phyloP scores from a whole-genome alignment of 2,329 filamentous ascomycete genomes.

The Xylaria sp. region DNA sequence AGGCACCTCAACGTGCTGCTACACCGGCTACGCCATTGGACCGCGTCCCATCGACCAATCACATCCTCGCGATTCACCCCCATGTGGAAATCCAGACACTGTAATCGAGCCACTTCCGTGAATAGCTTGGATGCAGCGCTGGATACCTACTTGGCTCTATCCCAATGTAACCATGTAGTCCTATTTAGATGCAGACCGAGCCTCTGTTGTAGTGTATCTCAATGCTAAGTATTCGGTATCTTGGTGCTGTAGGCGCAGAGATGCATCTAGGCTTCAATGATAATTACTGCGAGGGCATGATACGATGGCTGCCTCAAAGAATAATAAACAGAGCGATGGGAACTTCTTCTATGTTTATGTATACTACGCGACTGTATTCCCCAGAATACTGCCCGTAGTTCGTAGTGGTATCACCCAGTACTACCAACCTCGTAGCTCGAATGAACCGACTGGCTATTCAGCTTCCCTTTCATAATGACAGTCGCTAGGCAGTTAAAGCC shows the following conservation, averaged over 20 bases:
- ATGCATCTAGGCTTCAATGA: not conserved
- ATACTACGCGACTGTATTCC: not conserved
- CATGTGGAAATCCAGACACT: conserved; percentile 18
- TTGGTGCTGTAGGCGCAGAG: not conserved
- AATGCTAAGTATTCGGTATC: not conserved
- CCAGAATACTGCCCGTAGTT: not conserved
- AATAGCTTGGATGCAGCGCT: conserved; percentile 12
- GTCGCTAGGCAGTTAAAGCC: not conserved
- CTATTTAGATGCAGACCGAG: conserved; percentile 21
- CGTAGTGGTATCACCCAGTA: not conserved
- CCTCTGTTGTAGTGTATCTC: conserved; percentile 4
- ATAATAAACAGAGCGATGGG: not conserved
- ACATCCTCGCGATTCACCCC: conserved; percentile 19
- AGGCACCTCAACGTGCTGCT: conserved; percentile 47
- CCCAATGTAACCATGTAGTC: conserved; percentile 19
- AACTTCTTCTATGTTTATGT: too few relatives aligned
- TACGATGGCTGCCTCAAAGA: not conserved
- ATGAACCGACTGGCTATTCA: not conserved
- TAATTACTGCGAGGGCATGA: not conserved
- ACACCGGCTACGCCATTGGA: conserved; percentile 45
- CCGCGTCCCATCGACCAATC: conserved; percentile 33
- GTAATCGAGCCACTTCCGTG: conserved; percentile 26
- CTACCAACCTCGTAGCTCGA: not conserved
- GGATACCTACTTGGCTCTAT: not conserved
- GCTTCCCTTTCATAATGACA: not conserved